Base-by-base conservation (phyloP, 495 filamentous ascomycete genomes). In the Hypoxylon crocopeplum region DNA sequence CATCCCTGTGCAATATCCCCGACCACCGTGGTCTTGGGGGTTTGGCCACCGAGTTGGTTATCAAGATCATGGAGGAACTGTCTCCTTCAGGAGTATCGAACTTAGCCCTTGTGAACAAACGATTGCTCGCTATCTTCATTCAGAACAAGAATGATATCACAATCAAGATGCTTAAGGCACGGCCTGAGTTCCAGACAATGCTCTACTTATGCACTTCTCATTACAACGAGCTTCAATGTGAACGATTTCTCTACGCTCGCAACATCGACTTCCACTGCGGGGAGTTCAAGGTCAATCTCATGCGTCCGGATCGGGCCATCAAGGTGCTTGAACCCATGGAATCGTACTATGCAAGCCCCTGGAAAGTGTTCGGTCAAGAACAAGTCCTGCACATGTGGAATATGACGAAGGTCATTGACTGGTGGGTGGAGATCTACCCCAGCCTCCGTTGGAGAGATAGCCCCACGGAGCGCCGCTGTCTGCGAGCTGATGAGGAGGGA, bases 391-490 rank as follows among this genome's bases (percentile, higher is more conserved):
- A 55, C 24, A 32, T 69, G 20, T 66, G 59, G 60, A 34, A 62
- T 1, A 16, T 59, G n/a, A 25, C 40, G 24, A 54, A 60, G 29
- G 50, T 66, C 46, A 51, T 69, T 48, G 63, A 69, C 47, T 80
- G 78, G 64, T 72, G 69, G 59, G 73, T 87, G 48, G 81, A 83
- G 59, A 57, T 77, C 30, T 93, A 89, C 68, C 88, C 88, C 3
- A 75, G 84, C 45, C 81, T 88, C 57, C 84, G 85, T 53, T 93
- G 89, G 85, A 78, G 78, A 24, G 59, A 77, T 7, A 73, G 83
- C 38, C 88, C 77, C 25, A 77, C 82, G 48, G 72, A 82, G 42
- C 82, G 88, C n/a, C 86, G 90, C 10, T 77, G 83, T 3, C 76
- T 93, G 7, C 80, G 68, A 0, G 41, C 56, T 1, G 52, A 77